Conservation (phyloP, 2,329 filamentous ascomycete species). For the Calonectria henricotiae region DNA sequence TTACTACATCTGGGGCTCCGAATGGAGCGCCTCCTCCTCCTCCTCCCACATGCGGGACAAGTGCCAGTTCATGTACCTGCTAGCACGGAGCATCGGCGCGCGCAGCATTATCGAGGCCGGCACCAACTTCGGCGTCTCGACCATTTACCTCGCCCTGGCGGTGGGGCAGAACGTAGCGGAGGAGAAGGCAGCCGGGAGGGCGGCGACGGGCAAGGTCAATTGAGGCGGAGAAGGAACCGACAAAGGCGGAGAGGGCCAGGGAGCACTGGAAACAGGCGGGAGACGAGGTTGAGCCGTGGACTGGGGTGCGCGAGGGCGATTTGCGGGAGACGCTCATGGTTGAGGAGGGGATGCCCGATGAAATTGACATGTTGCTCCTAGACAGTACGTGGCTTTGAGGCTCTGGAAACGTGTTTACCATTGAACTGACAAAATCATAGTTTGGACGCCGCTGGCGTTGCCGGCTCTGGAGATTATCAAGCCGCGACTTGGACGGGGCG, state of each 20-base stretch:
- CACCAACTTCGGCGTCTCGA: conserved; percentile 75
- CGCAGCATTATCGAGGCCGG: conserved; percentile 74
- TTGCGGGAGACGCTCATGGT: conserved; percentile 68
- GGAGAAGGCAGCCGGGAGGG: conserved; percentile 39
- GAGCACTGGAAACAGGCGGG: conserved; percentile 71
- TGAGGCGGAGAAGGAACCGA: conserved; percentile 73
- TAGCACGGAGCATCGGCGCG: conserved; percentile 67
- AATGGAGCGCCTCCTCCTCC: conserved; percentile 42
- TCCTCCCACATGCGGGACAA: conserved; percentile 70
- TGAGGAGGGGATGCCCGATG: conserved; percentile 59
- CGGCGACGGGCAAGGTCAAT: conserved; percentile 63
- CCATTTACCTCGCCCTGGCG: conserved; percentile 75
- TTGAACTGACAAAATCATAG: conserved; percentile 54
- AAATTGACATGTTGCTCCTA: conserved; percentile 73
- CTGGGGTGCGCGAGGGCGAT: conserved; percentile 74
- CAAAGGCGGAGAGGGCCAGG: conserved; percentile 69
- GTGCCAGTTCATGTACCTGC: conserved; percentile 71
- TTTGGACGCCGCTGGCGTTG: conserved; percentile 72
- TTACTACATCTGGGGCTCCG: conserved; percentile 49
- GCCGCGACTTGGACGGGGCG: conserved; percentile 64
- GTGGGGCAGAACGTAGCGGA: conserved; percentile 65
- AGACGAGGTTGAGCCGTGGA: conserved; percentile 65
- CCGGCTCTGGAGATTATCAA: conserved; percentile 68
- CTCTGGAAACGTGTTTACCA: neutral
- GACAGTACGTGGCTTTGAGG: conserved; percentile 68